Base-by-base conservation (phyloP, 2,329 filamentous ascomycete species). In the Leptographium procerum region DNA sequence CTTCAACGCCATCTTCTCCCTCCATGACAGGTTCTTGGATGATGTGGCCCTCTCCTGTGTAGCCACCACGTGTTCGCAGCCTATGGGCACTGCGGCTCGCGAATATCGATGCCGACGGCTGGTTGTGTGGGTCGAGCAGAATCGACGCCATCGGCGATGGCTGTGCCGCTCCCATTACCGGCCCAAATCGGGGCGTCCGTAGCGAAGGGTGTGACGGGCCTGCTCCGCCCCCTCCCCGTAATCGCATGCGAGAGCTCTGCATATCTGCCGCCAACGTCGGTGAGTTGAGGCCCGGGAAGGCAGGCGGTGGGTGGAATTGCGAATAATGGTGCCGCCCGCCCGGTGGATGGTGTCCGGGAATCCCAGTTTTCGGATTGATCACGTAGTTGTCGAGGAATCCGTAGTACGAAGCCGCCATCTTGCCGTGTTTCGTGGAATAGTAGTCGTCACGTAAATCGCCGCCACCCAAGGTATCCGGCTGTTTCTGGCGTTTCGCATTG, bases 401-500 rank as follows among this genome's bases (percentile, higher is more conserved):
- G 66, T 94, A 91, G 69, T 96, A 94, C 0, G 92, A 97, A 19
- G 91, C 89, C n/a, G 94, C 86, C 89, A 99, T 96, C 74, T 99
- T 99, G 62, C 91, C 89, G 67, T 99, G 91, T 68, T 96, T 96
- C 11, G 91, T 90, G 26, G 89, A 85, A 68, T 94, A 97, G 69
- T 97, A 97, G 65, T 96, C 91, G 60, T 94, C 89, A 13, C 94
- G 84, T 11, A 91, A 80, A 68, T 91, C 87, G 62, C 66, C 72
- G 13, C 71, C 72, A 43, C 69, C 69, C 1, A 56, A 40, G 2
- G 56, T n/a, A 19, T 62, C 58, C 6, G 70, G 70, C 53, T 70
- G 73, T 55, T 69, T 68, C 19, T 71, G 71, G 8, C 40, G 40
- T 19, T 43, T 43, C 7, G 40, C 2, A 43, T 43, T 43, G 40